Evolutionary conservation across 1,284 basidiomycete genomes (phyloP).

Genomic region (Ustilago loliicola): DNA sequence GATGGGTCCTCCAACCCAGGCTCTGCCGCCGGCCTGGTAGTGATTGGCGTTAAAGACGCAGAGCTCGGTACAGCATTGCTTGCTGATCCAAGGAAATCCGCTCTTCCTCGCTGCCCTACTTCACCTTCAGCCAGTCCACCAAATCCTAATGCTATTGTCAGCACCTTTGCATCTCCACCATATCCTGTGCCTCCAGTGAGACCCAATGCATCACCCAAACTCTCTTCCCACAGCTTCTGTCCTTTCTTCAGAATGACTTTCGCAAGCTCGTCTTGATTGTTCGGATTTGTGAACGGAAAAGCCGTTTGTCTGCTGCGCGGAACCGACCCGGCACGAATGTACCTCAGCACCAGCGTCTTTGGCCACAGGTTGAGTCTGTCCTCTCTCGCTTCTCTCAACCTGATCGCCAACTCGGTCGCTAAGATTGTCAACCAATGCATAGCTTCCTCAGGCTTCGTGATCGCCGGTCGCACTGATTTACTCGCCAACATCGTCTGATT

Average conservation of each 20-base stretch:
- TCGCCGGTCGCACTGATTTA: conserved; percentile 64
- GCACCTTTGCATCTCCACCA: conserved; percentile 73
- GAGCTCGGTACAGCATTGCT: conserved; percentile 56
- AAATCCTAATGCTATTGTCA: conserved; percentile 83
- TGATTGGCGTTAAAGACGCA: conserved; percentile 57
- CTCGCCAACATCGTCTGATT: conserved; percentile 67
- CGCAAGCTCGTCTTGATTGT: conserved; percentile 45
- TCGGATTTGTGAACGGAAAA: conserved; percentile 77
- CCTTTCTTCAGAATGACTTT: conserved; percentile 83
- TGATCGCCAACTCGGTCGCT: conserved; percentile 86
- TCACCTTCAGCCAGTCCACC: conserved; percentile 85
- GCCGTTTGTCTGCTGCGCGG: conserved; percentile 82
- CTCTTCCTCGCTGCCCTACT: conserved; percentile 85
- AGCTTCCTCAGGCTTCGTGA: conserved; percentile 55
- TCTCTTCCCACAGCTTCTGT: conserved; percentile 87
- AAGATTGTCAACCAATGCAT: conserved; percentile 91
- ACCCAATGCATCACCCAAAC: conserved; percentile 73
- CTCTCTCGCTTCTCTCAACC: conserved; percentile 85
- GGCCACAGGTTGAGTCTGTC: conserved; percentile 81
- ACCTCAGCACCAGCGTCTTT: conserved; percentile 82
- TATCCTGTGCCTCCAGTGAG: conserved; percentile 9
- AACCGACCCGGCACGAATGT: conserved; percentile 74
- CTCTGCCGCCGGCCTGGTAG: conserved; percentile 20
- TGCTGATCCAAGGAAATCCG: conserved; percentile 79
- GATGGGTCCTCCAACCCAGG: conserved; percentile 12